Evolutionary conservation across 148 eudicot species (phyloP), one percentile per base, ranked within the genome.

Genomic region (Rhododendron henanense): DNA sequence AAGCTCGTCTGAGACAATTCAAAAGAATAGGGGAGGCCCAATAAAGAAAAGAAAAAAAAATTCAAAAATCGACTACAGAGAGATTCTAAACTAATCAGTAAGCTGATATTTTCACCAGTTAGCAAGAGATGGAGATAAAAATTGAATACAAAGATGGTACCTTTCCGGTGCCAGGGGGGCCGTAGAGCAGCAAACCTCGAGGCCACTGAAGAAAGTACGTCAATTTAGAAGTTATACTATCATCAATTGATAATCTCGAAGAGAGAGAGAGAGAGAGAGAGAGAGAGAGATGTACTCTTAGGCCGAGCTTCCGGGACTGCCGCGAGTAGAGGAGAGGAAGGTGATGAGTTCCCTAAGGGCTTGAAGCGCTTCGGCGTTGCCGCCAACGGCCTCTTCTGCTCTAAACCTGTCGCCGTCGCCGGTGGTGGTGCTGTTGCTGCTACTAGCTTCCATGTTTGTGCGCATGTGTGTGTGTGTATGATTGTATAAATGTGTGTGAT

Each of bases 151-250:
- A 59, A 82, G 37, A 21, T 33, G 81, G 44, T 88, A 97, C 99
- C 95, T 97, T 97, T 79, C 99, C 98, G 37, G 99, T 95, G 44
- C 99, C 98, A 55, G 98, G 98, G 39, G 99, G 99, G 75, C 99
- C 99, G 79, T 93, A 93, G 37, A 97, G 95, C 90, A 97, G 86
- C 94, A 97, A 91, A 11, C 98, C 98, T 10, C 95, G 94, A 78
- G 93, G 93, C 98, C 97, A 96, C 97, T 95, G 89, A 35, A 89
- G 78, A 88, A 23, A 76, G 15, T 10, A 75, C 3, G 55, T 3
- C 25, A 48, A 84, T 18, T 48, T 18, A 28, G 41, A 51, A 3
- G 45, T 31, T 5, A 25, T 11, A 14, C 9, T 6, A 18, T 61
- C 19, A 61, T 48, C 5, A 1, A 78, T 53, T 8, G 35, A 67